These are phyloP conservation scores for Polytolypa hystricis DNA, from an alignment of 2,329 filamentous ascomycete genomes.

Conservation along the genomic window DNA sequence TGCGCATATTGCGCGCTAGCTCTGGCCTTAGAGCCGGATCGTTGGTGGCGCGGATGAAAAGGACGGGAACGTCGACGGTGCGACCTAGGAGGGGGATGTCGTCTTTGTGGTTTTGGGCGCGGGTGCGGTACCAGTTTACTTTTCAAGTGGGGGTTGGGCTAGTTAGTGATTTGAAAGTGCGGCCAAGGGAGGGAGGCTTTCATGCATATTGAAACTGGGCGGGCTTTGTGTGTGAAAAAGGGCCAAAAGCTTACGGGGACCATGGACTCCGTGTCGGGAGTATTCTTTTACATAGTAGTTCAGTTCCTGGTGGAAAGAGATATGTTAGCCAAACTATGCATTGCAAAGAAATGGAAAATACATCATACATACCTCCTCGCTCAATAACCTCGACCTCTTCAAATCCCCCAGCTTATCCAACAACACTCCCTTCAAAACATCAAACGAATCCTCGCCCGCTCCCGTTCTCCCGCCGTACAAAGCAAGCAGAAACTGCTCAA, in stretches of 20 bases:
- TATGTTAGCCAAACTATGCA: not conserved
- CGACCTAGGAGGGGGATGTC: conserved; percentile 40
- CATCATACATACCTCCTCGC: conserved; percentile 40
- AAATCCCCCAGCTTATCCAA: conserved; percentile 53
- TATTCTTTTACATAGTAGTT: conserved; percentile 69
- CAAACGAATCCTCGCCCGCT: conserved; percentile 48
- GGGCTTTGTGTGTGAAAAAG: no score
- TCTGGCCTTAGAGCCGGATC: conserved; percentile 63
- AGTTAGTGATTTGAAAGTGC: not conserved
- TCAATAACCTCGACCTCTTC: conserved; percentile 48
- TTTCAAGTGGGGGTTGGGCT: not conserved
- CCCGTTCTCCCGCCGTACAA: conserved; percentile 57
- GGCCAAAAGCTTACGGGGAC: conserved; percentile 45
- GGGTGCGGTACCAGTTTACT: conserved; percentile 80
- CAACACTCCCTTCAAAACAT: conserved; percentile 49
- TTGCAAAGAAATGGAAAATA: not conserved
- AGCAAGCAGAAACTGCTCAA: conserved; percentile 59
- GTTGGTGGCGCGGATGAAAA: conserved; percentile 62
- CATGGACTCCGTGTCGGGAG: conserved; percentile 59
- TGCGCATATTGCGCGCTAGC: conserved; percentile 62
- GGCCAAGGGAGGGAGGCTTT: not conserved
- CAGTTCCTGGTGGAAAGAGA: conserved; percentile 41
- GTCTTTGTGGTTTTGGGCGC: conserved; percentile 63
- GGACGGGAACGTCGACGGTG: conserved; percentile 49
- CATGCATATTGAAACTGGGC: not conserved